Conservation (phyloP, 1,284 basidiomycete species). For the Melampsora americana region DNA sequence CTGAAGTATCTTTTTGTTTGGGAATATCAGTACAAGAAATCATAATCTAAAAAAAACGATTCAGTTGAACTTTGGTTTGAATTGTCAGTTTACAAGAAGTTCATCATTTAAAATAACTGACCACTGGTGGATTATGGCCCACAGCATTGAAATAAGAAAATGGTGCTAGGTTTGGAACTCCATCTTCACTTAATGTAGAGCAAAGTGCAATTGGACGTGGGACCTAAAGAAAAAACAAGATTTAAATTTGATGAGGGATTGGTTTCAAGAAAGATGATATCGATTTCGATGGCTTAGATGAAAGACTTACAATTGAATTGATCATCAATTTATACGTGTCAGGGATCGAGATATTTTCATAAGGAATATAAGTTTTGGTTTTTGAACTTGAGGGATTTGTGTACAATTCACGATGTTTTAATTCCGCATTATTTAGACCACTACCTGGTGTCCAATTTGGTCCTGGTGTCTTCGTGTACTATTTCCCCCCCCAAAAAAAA, state of each 20-base stretch:
- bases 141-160: constrained; percentile 57
- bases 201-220: constrained; percentile 73
- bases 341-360: constrained; percentile 10
- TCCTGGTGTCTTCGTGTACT: constrained; percentile 58
- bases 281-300: not conserved
- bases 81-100: too few relatives aligned
- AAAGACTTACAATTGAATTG: constrained; percentile 25
- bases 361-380: constrained; percentile 29
- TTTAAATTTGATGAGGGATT: not conserved
- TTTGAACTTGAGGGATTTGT: not conserved
- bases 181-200: constrained; percentile 63
- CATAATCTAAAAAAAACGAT: constrained; percentile 35
- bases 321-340: constrained; percentile 41
- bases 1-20: constrained; percentile 65
- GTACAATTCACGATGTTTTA: constrained; percentile 1
- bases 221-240: constrained; percentile 50
- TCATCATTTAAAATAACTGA: constrained; percentile 55
- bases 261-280: not conserved
- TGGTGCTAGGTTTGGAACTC: constrained; percentile 66
- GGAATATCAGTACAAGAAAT: constrained; percentile 46
- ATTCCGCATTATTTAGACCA: constrained; percentile 56
- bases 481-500: too few relatives aligned
- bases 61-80: too few relatives aligned
- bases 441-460: constrained; percentile 62
- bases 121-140: constrained; percentile 65